These are phyloP conservation scores for Daldinia concentrica DNA, from an alignment of 495 filamentous ascomycete genomes.

Conservation along the genomic window DNA sequence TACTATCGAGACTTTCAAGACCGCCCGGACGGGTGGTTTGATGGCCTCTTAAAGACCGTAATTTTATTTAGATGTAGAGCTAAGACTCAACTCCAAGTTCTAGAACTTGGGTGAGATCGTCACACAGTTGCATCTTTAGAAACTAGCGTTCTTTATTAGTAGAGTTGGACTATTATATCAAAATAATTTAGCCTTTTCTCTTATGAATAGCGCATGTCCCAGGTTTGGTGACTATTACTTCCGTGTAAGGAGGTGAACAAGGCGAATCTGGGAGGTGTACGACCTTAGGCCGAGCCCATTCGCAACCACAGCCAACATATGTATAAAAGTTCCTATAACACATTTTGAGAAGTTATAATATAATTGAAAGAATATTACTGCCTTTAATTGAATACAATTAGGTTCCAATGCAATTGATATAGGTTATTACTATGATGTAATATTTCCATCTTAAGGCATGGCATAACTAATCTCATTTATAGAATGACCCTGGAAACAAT, in stretches of 20 bases:
- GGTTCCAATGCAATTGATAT: not conserved
- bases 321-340: slow-evolving; percentile 11
- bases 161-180: not conserved
- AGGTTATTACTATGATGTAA: not conserved
- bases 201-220: slow-evolving; percentile 8
- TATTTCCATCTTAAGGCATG: not conserved
- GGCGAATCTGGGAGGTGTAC: slow-evolving; percentile 15
- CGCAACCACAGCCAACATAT: slow-evolving; percentile 15
- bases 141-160: not conserved
- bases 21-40: too few relatives aligned
- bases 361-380: not conserved
- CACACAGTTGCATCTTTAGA: not conserved
- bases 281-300: not conserved
- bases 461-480: not conserved
- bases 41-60: too few relatives aligned
- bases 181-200: not conserved
- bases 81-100: too few relatives aligned
- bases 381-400: not conserved
- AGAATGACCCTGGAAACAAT: not conserved
- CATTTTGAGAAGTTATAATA: not conserved
- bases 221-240: not conserved
- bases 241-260: slow-evolving; percentile 11
- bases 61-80: too few relatives aligned
- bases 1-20: too few relatives aligned
- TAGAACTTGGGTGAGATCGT: too few relatives aligned